These are phyloP conservation scores for Coniella vitis DNA, from an alignment of 2,329 filamentous ascomycete species.

Conservation along the genomic window DNA sequence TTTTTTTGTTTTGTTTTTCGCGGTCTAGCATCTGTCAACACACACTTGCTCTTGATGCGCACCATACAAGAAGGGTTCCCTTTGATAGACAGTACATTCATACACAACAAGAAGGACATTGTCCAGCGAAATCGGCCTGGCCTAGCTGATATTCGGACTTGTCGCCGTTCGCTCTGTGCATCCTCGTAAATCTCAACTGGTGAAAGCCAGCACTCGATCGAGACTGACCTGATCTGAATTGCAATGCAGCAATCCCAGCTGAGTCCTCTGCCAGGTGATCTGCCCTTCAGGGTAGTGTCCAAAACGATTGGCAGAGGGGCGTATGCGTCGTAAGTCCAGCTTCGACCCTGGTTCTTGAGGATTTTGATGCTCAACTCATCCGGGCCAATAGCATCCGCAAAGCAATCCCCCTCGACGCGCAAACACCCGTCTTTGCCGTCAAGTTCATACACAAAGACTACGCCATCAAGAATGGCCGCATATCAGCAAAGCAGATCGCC, in stretches of 20 bases:
- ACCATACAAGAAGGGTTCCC: too few species aligned
- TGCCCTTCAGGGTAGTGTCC: slow-evolving; percentile 91
- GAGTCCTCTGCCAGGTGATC: slow-evolving; percentile 73
- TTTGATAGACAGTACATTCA: too few species aligned
- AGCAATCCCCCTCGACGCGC: slow-evolving; percentile 65
- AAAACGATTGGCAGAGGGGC: slow-evolving; percentile 95
- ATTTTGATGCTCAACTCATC: slow-evolving; percentile 18
- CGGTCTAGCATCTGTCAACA: too few species aligned
- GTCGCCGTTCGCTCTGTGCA: not conserved
- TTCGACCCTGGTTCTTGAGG: slow-evolving; percentile 7
- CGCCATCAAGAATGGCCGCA: slow-evolving; percentile 79
- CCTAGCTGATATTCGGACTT: too few species aligned
- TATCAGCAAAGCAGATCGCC: slow-evolving; percentile 81
- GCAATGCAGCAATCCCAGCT: slow-evolving; percentile 71
- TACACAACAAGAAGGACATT: too few species aligned
- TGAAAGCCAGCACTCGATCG: not conserved
- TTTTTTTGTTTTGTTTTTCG: not conserved
- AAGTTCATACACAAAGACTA: slow-evolving; percentile 99
- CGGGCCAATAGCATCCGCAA: slow-evolving; percentile 70
- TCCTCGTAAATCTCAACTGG: not conserved
- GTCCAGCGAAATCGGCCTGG: too few species aligned
- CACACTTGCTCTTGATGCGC: too few species aligned
- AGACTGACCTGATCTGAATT: not conserved
- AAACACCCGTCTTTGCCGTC: slow-evolving; percentile 81
- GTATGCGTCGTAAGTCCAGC: slow-evolving; percentile 75